Base-by-base conservation (phyloP, 2,329 filamentous ascomycete genomes). In the Cladophialophora bantiana region DNA sequence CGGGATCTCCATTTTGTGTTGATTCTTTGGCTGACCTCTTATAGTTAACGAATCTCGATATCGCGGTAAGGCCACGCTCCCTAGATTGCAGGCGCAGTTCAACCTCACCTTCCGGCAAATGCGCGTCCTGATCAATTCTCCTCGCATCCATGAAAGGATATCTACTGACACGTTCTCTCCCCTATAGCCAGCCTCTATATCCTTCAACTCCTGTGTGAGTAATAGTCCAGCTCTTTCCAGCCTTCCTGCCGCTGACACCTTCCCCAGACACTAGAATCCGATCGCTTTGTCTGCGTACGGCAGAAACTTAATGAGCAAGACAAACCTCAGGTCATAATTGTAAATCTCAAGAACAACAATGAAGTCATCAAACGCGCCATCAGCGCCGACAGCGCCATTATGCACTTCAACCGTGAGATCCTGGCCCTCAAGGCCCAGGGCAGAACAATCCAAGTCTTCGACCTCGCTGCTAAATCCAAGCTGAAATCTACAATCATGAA, bases 331-430 rank as follows among this genome's bases (percentile, higher is more conserved):
- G 94, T 99, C 72, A 91, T 99, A 81, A 99, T 99, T 79, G 85
- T 99, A 82, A 92, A 99, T 81, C 90, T 99, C 78, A 97, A 98
- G 83, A 96, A 97, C 83, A 89, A 89, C 83, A 97, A 97, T 88
- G 94, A 95, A 84, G 89, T 97, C 79, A 95, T 93, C 74, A 90
- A 92, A 76, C 89, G 94, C 78, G 93, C 94, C 57, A 99, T 99
- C 85, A 98, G 97, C 85, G 95, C 95, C 77, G 95, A 99, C 83
- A 98, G 94, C 88, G 95, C 96, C 75, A 97, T 99, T 79, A 98
- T 99, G 95, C 95, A 99, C 87, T 97, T 93, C 92, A 90, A 87
- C 74, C 92, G 90, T 79, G 93, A 97, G 80, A 92, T 99, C 79
- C 98, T 99, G 77, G 95, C 96, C 70, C 87, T 99, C 73, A 97